phyloP scores from a whole-genome alignment of 306 rosid species.

The Rosa persica region DNA sequence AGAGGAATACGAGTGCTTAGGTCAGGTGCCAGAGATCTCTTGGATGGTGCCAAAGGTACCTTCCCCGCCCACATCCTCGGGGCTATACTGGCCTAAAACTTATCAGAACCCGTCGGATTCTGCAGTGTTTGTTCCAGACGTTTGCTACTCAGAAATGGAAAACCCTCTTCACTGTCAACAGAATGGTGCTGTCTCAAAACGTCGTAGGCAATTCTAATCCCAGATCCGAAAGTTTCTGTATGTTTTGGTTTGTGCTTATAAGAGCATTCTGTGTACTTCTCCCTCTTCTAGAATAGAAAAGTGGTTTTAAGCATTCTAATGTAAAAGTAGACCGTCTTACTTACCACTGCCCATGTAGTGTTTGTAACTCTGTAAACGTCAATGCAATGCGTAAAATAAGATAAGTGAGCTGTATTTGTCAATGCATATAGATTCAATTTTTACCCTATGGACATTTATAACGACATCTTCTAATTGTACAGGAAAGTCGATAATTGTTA shows the following conservation, averaged over 20 bases:
- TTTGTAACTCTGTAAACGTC: slow-evolving; percentile 11
- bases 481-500: neutral
- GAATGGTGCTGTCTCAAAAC: slow-evolving; percentile 34
- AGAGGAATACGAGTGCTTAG: slow-evolving; percentile 52
- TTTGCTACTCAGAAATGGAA: slow-evolving; percentile 40
- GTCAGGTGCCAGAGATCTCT: slow-evolving; percentile 61
- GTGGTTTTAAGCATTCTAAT: slow-evolving; percentile 6
- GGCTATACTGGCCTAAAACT: slow-evolving; percentile 72
- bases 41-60: slow-evolving; percentile 82
- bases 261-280: neutral
- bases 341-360: slow-evolving; percentile 3
- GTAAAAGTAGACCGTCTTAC: neutral
- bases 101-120: slow-evolving; percentile 38
- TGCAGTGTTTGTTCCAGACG: slow-evolving; percentile 65
- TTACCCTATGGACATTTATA: neutral
- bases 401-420: neutral
- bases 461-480: slow-evolving; percentile 5
- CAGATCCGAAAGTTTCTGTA: neutral
- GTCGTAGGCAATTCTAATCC: slow-evolving; percentile 43
- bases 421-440: slow-evolving; percentile 10
- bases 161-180: slow-evolving; percentile 24
- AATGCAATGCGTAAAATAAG: neutral
- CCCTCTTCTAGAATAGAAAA: neutral
- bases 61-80: slow-evolving; percentile 92
- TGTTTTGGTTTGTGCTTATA: neutral